Percentiles rank a stretch among this genome's conserved stretches.
These are phyloP conservation scores for Phytopythium montanum DNA, from an alignment of 352 stramenopile species.

Conservation along the genomic window DNA sequence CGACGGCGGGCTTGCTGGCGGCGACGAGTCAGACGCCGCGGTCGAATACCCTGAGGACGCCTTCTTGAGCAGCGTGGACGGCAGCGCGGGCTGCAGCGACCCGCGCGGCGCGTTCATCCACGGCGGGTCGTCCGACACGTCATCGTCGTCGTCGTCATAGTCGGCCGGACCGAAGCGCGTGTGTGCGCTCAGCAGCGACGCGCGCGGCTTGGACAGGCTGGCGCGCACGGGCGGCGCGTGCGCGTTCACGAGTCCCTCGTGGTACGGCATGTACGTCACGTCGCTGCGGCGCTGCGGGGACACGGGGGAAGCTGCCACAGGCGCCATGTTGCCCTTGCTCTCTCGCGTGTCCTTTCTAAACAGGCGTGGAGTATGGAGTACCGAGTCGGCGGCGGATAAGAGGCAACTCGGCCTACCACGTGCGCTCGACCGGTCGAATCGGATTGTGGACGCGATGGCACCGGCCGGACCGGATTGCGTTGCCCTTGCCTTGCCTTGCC, in stretches of 20 bases:
- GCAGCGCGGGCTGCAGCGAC: conserved; percentile 52
- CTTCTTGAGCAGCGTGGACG: conserved; percentile 63
- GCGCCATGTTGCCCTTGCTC: background rate
- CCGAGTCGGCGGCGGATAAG: background rate
- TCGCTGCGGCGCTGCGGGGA: conserved; percentile 16
- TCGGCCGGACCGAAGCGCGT: conserved; percentile 13
- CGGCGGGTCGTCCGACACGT: conserved; percentile 59
- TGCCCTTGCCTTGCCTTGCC: too few species aligned
- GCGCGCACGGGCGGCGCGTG: conserved; percentile 29
- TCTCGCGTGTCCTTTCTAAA: background rate
- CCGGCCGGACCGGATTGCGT: too few species aligned
- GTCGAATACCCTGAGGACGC: conserved; percentile 26
- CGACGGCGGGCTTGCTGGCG: conserved; percentile 23
- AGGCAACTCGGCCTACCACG: background rate
- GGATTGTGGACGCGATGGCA: background rate
- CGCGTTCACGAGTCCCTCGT: conserved; percentile 41
- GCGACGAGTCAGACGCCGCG: conserved; percentile 21
- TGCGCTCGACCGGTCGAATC: background rate
- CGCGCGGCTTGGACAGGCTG: conserved; percentile 27
- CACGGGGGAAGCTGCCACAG: background rate
- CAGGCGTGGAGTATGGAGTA: background rate
- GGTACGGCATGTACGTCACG: conserved; percentile 45
- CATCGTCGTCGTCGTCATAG: conserved; percentile 47
- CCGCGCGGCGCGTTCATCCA: conserved; percentile 66
- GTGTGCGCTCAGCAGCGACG: conserved; percentile 13